phyloP scores from a whole-genome alignment of 371 early-diverging fungal genomes.

The Mortierella sp. region DNA sequence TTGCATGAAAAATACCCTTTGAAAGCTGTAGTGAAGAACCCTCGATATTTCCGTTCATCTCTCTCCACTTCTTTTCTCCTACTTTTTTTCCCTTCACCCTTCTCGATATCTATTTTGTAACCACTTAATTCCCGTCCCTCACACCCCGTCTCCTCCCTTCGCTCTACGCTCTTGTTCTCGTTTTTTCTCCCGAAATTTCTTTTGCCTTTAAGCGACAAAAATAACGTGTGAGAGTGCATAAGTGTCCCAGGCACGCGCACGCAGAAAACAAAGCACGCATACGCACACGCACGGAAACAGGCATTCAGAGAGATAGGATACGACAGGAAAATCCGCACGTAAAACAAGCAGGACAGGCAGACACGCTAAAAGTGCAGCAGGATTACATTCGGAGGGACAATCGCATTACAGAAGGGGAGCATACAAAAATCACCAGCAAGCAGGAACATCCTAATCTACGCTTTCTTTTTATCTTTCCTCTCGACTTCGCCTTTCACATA shows the following conservation, averaged over 20 bases:
- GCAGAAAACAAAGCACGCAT: background rate
- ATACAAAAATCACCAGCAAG: background rate
- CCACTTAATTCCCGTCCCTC: too few relatives aligned
- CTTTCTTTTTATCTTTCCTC: background rate
- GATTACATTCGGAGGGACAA: too few relatives aligned
- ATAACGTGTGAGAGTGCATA: background rate
- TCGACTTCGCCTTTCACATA: background rate
- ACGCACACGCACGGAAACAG: background rate
- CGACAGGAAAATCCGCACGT: too few relatives aligned
- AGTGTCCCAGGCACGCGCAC: conserved; percentile 1
- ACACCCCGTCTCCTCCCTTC: too few relatives aligned
- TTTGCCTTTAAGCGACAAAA: background rate
- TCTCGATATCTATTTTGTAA: too few relatives aligned
- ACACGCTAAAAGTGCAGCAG: background rate
- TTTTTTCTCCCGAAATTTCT: background rate
- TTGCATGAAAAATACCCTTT: too few relatives aligned
- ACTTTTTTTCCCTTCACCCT: background rate
- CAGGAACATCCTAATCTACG: background rate
- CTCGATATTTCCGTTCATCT: background rate
- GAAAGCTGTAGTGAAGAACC: too few relatives aligned
- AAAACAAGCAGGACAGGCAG: background rate
- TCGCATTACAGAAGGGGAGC: too few relatives aligned
- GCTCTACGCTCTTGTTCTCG: too few relatives aligned
- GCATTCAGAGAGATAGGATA: background rate
- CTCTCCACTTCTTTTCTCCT: background rate